Evolutionary conservation across 305 asterid species (phyloP).

Genomic region (Fraxinus angustifolia): DNA sequence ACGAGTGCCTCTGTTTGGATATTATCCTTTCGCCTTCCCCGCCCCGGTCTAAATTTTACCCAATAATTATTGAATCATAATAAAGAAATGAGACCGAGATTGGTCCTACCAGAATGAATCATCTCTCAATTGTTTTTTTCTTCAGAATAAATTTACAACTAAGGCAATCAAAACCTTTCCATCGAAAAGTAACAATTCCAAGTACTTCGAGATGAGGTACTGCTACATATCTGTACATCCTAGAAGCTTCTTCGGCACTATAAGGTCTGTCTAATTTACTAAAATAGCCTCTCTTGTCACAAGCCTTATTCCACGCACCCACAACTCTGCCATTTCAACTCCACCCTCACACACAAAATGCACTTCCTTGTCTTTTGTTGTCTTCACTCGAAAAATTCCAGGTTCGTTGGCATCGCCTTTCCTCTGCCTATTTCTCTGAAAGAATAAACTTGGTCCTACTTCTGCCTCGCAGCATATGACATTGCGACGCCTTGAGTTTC

Average conservation of each 20-base stretch:
- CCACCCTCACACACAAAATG: slow-evolving; percentile 82
- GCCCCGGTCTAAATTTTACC: neutral
- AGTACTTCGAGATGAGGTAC: slow-evolving; percentile 48
- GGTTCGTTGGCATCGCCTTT: slow-evolving; percentile 48
- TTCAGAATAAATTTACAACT: slow-evolving; percentile 24
- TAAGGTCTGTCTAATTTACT: slow-evolving; percentile 17
- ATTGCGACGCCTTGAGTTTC: slow-evolving; percentile 55
- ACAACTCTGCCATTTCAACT: slow-evolving; percentile 61
- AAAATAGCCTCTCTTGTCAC: slow-evolving; percentile 44
- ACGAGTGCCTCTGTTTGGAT: neutral
- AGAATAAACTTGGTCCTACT: slow-evolving; percentile 56
- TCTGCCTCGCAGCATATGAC: slow-evolving; percentile 60
- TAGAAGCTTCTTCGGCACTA: neutral
- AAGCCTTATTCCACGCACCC: slow-evolving; percentile 86
- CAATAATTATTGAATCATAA: neutral
- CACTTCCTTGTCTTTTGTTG: slow-evolving; percentile 63
- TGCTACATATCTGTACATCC: slow-evolving; percentile 34
- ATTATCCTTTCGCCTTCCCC: neutral
- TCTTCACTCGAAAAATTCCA: slow-evolving; percentile 61
- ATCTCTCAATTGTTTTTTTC: neutral
- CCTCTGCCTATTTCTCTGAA: slow-evolving; percentile 45
- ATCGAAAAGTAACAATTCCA: neutral
- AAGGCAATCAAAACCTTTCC: slow-evolving; percentile 23
- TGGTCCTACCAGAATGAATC: neutral
- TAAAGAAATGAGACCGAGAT: neutral